Conservation (phyloP, 2,329 filamentous ascomycete genomes). For the Verticillium alfalfae region DNA sequence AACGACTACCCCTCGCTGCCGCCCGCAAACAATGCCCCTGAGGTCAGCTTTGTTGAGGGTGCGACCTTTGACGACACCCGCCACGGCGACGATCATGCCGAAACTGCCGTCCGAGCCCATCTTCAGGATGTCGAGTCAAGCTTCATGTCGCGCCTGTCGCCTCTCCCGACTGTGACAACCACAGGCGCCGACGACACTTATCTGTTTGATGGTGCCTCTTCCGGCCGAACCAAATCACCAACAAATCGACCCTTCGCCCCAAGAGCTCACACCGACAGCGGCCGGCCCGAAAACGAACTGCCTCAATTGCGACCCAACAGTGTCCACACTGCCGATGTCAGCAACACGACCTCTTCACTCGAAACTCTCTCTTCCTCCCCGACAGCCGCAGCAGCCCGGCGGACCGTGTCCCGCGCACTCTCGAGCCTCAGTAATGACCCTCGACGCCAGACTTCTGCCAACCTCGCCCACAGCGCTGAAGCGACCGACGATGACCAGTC, state of each 20-base stretch:
- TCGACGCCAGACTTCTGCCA: neutral
- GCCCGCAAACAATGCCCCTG: conserved; percentile 13
- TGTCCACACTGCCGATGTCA: conserved; percentile 19
- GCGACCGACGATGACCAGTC: conserved; percentile 10
- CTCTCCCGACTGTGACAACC: conserved; percentile 41
- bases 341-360: conserved; percentile 42
- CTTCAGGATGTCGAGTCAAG: conserved; percentile 62
- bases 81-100: conserved; percentile 44
- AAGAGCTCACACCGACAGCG: conserved; percentile 1
- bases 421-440: conserved; percentile 33
- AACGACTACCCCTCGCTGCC: neutral
- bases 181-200: conserved; percentile 54
- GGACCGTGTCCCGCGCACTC: conserved; percentile 46
- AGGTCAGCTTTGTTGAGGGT: conserved; percentile 37
- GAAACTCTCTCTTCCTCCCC: conserved; percentile 53
- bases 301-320: conserved; percentile 12
- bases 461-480: conserved; percentile 7
- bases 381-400: conserved; percentile 47
- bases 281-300: neutral
- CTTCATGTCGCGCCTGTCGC: conserved; percentile 54
- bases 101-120: conserved; percentile 49
- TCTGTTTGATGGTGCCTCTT: conserved; percentile 42
- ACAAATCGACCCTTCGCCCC: neutral
- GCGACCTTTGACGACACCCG: conserved; percentile 27
- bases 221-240: neutral